A percentile compares a stretch with the other conserved stretches of the same genome.
phyloP scores from a whole-genome alignment of 1,284 basidiomycete species.

The Tilletia walkeri region DNA sequence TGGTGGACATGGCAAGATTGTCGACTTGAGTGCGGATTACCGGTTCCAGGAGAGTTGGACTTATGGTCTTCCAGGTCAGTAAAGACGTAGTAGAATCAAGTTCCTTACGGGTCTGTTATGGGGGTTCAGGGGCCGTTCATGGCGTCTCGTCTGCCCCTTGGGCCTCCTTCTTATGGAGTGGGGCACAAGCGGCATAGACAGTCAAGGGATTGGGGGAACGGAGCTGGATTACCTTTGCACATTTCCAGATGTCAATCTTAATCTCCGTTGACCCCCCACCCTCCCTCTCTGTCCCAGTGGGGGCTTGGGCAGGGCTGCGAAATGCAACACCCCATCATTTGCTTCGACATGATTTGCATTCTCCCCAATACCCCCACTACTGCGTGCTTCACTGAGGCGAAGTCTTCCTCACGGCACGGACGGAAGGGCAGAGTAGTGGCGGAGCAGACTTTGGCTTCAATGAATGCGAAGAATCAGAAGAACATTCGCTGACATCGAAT shows the following conservation, averaged over 20 bases:
- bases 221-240: not conserved
- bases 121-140: no score
- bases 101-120: no score
- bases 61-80: constrained; percentile 97
- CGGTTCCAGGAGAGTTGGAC: constrained; percentile 83
- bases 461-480: no score
- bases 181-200: not conserved
- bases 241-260: not conserved
- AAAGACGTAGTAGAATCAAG: constrained; percentile 11
- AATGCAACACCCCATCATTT: no score
- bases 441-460: no score
- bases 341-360: no score
- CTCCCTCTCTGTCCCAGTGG: not conserved
- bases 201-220: constrained; percentile 15
- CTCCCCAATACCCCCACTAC: no score
- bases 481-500: no score
- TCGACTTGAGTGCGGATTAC: constrained; percentile 93
- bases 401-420: not conserved
- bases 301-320: no score
- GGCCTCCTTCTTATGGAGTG: not conserved
- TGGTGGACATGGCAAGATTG: constrained; percentile 63
- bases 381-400: no score
- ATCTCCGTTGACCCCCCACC: constrained; percentile 15
- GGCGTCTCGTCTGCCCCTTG: no score
- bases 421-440: no score